A percentile compares a stretch with the other conserved stretches of the same genome.
phyloP scores from a whole-genome alignment of 2,329 filamentous ascomycete species.

The Botrytis elliptica region DNA sequence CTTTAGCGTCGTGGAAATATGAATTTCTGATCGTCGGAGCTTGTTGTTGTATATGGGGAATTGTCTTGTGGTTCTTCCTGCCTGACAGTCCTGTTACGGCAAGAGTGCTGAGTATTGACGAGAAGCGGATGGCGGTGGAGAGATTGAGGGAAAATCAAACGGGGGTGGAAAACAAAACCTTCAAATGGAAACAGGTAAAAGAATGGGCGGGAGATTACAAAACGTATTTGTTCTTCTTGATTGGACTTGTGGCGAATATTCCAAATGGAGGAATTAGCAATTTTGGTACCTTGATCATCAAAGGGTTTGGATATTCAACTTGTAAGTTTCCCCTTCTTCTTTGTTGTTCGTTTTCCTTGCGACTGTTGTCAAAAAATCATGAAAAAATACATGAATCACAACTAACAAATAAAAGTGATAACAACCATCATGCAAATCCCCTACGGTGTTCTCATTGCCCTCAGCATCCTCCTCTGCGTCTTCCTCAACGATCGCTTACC shows the following conservation, averaged over 20 bases:
- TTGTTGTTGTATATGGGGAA: constrained; percentile 43
- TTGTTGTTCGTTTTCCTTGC: background rate
- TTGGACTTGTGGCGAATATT: constrained; percentile 52
- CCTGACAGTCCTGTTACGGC: constrained; percentile 31
- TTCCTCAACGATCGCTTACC: constrained; percentile 51
- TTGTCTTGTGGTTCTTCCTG: constrained; percentile 38
- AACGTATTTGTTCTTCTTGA: constrained; percentile 42
- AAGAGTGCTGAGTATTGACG: constrained; percentile 26
- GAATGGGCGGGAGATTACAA: constrained; percentile 24
- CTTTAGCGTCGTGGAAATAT: constrained; percentile 54
- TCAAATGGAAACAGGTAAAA: constrained; percentile 40
- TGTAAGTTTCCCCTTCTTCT: constrained; percentile 21
- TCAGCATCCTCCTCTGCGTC: constrained; percentile 46
- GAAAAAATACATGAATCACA: background rate
- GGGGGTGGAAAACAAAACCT: constrained; percentile 39
- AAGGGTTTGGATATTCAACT: constrained; percentile 49
- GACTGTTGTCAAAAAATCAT: background rate
- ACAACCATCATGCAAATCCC: constrained; percentile 56
- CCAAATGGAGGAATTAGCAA: constrained; percentile 57
- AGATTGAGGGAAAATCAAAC: constrained; percentile 39
- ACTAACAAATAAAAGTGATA: constrained; percentile 37
- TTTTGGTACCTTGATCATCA: constrained; percentile 56
- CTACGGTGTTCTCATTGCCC: constrained; percentile 56
- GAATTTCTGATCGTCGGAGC: constrained; percentile 53
- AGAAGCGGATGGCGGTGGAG: constrained; percentile 40